Conservation (phyloP, 768 basidiomycete genomes). For the Boletus rubescentipes region DNA sequence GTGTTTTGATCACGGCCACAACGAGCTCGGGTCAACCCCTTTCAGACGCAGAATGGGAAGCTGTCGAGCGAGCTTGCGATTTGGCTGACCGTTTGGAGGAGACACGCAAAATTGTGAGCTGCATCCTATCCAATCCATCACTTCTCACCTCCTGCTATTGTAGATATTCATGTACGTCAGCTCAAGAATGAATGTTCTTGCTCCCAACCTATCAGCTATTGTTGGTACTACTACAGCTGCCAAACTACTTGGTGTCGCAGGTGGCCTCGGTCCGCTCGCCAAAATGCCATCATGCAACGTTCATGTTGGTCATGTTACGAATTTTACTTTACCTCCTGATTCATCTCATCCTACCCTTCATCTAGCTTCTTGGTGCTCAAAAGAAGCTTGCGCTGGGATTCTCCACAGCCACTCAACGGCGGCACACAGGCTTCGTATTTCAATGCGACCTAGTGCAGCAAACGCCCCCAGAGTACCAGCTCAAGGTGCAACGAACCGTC, state of each 20-base stretch:
- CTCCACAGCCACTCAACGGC: conserved; percentile 80
- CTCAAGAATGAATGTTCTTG: conserved; percentile 97
- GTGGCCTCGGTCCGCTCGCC: conserved; percentile 84
- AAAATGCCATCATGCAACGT: conserved; percentile 97
- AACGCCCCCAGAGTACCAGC: conserved; percentile 85
- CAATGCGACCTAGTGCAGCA: conserved; percentile 86
- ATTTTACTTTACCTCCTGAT: neutral
- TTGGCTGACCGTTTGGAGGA: conserved; percentile 87
- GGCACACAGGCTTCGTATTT: conserved; percentile 96
- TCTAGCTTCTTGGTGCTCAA: conserved; percentile 88
- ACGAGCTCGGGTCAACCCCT: conserved; percentile 81
- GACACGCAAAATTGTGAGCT: conserved; percentile 76
- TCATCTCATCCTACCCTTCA: conserved; percentile 1
- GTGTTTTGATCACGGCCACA: conserved; percentile 92
- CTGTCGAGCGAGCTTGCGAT: conserved; percentile 83
- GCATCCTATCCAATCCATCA: neutral
- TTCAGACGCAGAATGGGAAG: conserved; percentile 67
- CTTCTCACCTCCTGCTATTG: conserved; percentile 1
- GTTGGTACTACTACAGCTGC: conserved; percentile 99
- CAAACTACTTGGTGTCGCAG: conserved; percentile 95
- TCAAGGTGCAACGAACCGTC: conserved; percentile 90
- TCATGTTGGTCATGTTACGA: conserved; percentile 56
- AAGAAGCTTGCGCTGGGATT: conserved; percentile 92
- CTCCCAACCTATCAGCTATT: conserved; percentile 97
- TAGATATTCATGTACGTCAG: conserved; percentile 99